Conservation (phyloP, 345 rosid genomes). For the Atalantia buxifolia region DNA sequence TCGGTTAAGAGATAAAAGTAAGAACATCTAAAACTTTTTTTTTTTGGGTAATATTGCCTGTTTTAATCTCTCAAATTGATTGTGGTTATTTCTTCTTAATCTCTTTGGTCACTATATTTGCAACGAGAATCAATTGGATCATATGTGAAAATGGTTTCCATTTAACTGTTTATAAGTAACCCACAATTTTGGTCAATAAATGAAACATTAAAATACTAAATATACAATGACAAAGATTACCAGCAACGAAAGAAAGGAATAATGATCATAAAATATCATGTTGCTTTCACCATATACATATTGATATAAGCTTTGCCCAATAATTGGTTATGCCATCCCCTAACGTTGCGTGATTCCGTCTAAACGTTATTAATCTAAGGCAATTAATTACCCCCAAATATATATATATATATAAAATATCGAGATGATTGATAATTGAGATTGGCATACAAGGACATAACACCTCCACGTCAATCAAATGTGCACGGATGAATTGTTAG, state of each 20-base stretch:
- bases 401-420: no score
- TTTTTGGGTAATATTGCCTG: no score
- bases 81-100: neutral
- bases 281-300: neutral
- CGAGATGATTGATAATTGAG: neutral
- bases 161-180: neutral
- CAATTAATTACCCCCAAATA: neutral
- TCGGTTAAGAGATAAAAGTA: neutral
- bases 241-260: neutral
- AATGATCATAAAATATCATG: neutral
- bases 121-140: neutral
- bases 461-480: slow-evolving; percentile 5
- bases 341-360: neutral
- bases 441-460: neutral
- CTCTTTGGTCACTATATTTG: neutral
- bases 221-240: neutral
- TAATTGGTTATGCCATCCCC: neutral
- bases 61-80: no score
- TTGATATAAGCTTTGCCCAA: neutral
- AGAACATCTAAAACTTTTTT: no score
- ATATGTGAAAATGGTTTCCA: neutral
- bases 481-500: neutral
- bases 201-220: neutral
- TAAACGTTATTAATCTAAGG: neutral
- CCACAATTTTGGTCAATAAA: neutral